Evolutionary conservation across 768 basidiomycete genomes (phyloP), one percentile per base, ranked within the genome.

Genomic region (Paxillus involutus): DNA sequence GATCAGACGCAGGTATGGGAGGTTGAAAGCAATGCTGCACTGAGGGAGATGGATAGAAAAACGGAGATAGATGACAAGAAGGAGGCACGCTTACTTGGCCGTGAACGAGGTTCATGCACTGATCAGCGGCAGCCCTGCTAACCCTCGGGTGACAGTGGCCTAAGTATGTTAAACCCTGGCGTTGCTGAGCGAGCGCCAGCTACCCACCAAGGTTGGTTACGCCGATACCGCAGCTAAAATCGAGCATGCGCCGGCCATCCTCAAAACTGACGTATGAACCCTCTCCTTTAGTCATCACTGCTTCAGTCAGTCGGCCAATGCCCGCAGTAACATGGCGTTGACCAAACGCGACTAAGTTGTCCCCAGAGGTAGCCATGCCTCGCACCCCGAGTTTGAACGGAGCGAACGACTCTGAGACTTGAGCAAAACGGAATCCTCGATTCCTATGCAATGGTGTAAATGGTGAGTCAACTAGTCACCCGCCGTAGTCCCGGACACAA

Each of bases 21-120:
- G 83, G 62, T 91, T 86, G 76, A 91, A 89, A 6, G 86, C 89
- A 63, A 97, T 92, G 75, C 89, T 90, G 71, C 91, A 91, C 91
- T 95, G 46, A 63, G 52, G 36, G 33, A n/a, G 21, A n/a, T 21
- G 13, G 10, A 37, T 53, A 32, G 51, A n/a, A 47, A 51, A 30
- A 44, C 39, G 32, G 14, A 16, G 17, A 17, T 47, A 49, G 30
- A 13, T 26, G 12, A 17, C 19, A 14, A 40, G 44, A 14, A 40
- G 44, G 14, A 37, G n/a, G 6, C 30, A 36, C 5, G 56, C 71
- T 46, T 62, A 91, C 90, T 74, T 92, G 90, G 32, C 75, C 83
- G 58, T 93, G 91, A 4, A 92, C 88, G 45, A 92, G 76, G 30
- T 80, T 81, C 76, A 86, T 80, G 67, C 89, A 91, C 67, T 97